phyloP scores from a whole-genome alignment of 495 filamentous ascomycete species.

The Penicillium roqueforti region DNA sequence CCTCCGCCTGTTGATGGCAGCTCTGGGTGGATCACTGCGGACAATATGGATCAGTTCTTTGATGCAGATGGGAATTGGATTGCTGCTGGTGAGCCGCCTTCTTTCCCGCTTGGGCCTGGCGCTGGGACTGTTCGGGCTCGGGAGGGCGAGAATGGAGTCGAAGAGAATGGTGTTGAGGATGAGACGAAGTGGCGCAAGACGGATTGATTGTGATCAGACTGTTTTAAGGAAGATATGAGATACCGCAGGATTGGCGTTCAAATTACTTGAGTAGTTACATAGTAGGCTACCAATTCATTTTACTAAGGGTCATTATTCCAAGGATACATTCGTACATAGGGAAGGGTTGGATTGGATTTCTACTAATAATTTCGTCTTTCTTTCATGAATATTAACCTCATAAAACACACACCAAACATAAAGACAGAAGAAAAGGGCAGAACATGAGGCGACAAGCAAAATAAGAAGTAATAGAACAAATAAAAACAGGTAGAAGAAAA shows the following conservation, averaged over 20 bases:
- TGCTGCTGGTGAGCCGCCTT: slow-evolving; percentile 37
- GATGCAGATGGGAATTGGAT: slow-evolving; percentile 62
- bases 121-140: slow-evolving; percentile 55
- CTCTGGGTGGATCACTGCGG: slow-evolving; percentile 92
- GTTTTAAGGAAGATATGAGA: neutral
- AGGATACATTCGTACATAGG: too few species aligned
- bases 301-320: too few species aligned
- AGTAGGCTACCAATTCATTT: neutral
- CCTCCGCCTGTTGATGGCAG: slow-evolving; percentile 80
- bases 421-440: slow-evolving; percentile 1
- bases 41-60: slow-evolving; percentile 82
- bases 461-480: slow-evolving; percentile 9
- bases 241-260: neutral
- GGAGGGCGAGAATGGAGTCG: slow-evolving; percentile 36
- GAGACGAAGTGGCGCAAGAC: slow-evolving; percentile 62
- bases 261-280: neutral
- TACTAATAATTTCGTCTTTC: slow-evolving; percentile 23
- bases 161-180: slow-evolving; percentile 28
- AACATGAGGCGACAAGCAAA: neutral
- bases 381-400: slow-evolving; percentile 17
- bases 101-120: slow-evolving; percentile 48
- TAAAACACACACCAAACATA: slow-evolving; percentile 10
- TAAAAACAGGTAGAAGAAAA: slow-evolving; percentile 12
- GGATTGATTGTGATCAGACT: slow-evolving; percentile 30
- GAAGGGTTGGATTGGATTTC: slow-evolving; percentile 11